Evolutionary conservation across 2,329 filamentous ascomycete species (phyloP).

Genomic region (Beauveria bassiana): DNA sequence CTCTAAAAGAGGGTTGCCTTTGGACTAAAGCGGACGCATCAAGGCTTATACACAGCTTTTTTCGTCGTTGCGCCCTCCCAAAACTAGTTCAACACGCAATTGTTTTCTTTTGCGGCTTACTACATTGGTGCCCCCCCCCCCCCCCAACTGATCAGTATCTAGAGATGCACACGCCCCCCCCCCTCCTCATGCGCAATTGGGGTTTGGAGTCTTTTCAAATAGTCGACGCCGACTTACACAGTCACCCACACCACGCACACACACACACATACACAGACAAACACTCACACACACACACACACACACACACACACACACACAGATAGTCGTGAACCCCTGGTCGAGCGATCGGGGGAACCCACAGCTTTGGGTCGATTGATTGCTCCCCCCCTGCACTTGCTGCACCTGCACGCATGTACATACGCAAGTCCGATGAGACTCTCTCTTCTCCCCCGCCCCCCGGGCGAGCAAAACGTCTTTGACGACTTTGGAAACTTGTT

Average conservation of each 20-base stretch:
- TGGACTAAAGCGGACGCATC: too few species aligned
- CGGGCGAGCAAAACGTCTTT: not conserved
- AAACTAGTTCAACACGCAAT: too few species aligned
- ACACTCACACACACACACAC: not conserved
- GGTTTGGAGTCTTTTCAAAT: too few species aligned
- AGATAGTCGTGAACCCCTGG: not conserved
- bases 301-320: too few species aligned
- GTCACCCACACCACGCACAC: not conserved
- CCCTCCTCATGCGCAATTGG: too few species aligned
- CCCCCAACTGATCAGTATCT: too few species aligned
- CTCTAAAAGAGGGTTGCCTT: too few species aligned
- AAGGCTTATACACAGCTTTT: too few species aligned
- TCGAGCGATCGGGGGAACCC: not conserved
- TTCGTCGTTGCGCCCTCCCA: too few species aligned
- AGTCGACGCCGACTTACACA: not conserved
- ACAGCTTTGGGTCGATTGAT: conserved; percentile 3
- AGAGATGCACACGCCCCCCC: too few species aligned
- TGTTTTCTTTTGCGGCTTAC: too few species aligned
- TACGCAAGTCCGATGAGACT: not conserved
- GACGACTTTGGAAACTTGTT: conserved; percentile 8
- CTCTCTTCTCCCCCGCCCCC: not conserved
- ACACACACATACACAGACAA: not conserved
- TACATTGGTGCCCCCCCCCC: too few species aligned
- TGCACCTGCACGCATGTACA: not conserved
- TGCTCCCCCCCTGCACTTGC: not conserved